phyloP scores from a whole-genome alignment of 768 basidiomycete species.

The Erythrobasidium yunnanense region DNA sequence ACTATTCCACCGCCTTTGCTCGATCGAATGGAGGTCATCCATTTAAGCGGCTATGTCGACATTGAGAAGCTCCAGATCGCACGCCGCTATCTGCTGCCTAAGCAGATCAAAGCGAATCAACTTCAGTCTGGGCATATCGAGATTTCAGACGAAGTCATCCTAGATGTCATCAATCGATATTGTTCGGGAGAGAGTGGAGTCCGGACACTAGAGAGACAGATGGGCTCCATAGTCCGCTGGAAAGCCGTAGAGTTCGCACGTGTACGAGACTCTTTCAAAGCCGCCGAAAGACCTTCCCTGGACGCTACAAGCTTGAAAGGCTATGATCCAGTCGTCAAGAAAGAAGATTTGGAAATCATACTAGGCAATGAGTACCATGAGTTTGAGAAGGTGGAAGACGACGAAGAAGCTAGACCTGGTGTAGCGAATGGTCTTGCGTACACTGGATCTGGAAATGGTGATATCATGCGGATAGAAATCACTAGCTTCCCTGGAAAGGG shows the following conservation, averaged over 20 bases:
- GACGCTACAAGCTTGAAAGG: neutral
- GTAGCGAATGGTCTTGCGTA: slow-evolving; percentile 7
- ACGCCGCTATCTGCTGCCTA: slow-evolving; percentile 72
- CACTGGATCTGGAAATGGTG: slow-evolving; percentile 37
- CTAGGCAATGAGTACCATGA: neutral
- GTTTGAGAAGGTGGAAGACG: neutral
- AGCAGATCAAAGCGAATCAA: slow-evolving; percentile 71
- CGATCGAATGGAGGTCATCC: slow-evolving; percentile 80
- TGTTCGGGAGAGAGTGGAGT: slow-evolving; percentile 90
- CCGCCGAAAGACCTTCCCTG: neutral
- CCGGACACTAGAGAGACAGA: slow-evolving; percentile 72
- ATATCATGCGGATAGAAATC: slow-evolving; percentile 94
- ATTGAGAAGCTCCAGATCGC: slow-evolving; percentile 88
- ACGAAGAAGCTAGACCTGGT: neutral
- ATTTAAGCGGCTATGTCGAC: slow-evolving; percentile 54
- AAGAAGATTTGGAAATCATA: slow-evolving; percentile 16
- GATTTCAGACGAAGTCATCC: slow-evolving; percentile 54
- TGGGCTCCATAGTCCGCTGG: slow-evolving; percentile 75
- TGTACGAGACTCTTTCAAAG: neutral
- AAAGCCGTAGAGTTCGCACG: slow-evolving; percentile 68
- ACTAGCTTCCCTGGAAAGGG: slow-evolving; percentile 41
- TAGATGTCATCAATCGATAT: slow-evolving; percentile 56
- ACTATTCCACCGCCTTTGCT: slow-evolving; percentile 77
- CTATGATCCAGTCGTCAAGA: neutral
- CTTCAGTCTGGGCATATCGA: slow-evolving; percentile 53